Evolutionary conservation across 2,329 filamentous ascomycete species (phyloP).

Genomic region (Sarocladiaceae sp.): DNA sequence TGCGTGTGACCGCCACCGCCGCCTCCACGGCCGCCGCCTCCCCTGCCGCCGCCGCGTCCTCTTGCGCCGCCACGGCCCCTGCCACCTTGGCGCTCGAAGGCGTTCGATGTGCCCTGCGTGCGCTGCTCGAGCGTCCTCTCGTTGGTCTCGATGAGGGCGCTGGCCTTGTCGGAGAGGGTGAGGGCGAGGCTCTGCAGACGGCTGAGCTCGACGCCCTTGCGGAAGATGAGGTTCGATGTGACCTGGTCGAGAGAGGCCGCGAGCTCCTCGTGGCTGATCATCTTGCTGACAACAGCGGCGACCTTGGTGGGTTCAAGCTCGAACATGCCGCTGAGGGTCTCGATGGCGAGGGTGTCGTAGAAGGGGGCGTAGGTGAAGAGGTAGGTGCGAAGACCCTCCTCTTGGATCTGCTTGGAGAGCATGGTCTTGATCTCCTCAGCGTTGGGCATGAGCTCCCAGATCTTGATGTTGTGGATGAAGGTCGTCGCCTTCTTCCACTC

Average conservation of each 20-base stretch:
- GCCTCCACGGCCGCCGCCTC: slow-evolving; percentile 53
- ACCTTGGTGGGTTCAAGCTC: slow-evolving; percentile 89
- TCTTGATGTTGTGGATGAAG: slow-evolving; percentile 97
- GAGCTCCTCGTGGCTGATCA: slow-evolving; percentile 99
- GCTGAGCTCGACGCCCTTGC: slow-evolving; percentile 97
- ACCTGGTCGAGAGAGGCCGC: slow-evolving; percentile 96
- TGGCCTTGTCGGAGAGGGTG: slow-evolving; percentile 92
- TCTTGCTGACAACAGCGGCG: slow-evolving; percentile 91
- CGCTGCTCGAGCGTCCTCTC: slow-evolving; percentile 95
- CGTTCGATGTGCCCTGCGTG: slow-evolving; percentile 91
- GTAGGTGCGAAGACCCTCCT: slow-evolving; percentile 95
- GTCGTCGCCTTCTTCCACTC: slow-evolving; percentile 97
- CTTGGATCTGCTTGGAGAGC: slow-evolving; percentile 97
- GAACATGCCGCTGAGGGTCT: slow-evolving; percentile 87
- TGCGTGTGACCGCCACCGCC: slow-evolving; percentile 47
- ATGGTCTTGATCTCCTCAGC: slow-evolving; percentile 91
- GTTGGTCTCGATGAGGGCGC: slow-evolving; percentile 91
- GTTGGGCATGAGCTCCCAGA: slow-evolving; percentile 96
- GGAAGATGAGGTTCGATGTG: slow-evolving; percentile 95
- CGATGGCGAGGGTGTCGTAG: slow-evolving; percentile 91
- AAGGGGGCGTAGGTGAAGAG: slow-evolving; percentile 99
- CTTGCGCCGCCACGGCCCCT: slow-evolving; percentile 61
- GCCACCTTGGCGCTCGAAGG: slow-evolving; percentile 88
- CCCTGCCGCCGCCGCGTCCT: slow-evolving; percentile 56
- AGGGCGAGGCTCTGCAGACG: slow-evolving; percentile 92